Base-by-base conservation (phyloP, 805 yeast genomes). In the Metschnikowia bowlesiae region DNA sequence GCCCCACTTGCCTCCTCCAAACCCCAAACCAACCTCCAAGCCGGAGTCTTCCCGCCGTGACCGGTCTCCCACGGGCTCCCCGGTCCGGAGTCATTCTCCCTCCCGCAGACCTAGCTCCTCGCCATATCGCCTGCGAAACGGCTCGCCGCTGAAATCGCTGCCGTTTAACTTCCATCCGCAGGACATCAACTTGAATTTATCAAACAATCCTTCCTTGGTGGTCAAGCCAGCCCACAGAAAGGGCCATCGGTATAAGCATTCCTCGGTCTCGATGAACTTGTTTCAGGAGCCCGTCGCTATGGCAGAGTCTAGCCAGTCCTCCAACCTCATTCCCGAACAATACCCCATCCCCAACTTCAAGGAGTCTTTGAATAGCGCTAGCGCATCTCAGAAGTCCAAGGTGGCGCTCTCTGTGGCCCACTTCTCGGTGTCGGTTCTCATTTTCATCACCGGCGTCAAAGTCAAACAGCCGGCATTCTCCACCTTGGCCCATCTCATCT, bases 241-340 rank as follows among this genome's bases (percentile, higher is more conserved):
- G 58, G 99, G 99, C 6, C 99, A 92, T 67, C 80, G 92, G 58
- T 92, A 92, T 65, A 92, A 92, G 65, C 98, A 92, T 67, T 90
- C 97, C 2, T 90, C 97, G 8, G 96, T 92, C 6, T 89, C 96
- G 5, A 87, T 92, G 94, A 91, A 92, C 66, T 79, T 92, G 64
- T 92, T 94, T 65, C 96, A 89, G 66, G 97, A 92, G 62, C 96
- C 97, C 1, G 86, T 90, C 13, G 72, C 73, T 2, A 60, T 66
- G 3, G 59, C 61, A 14, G 55, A 55, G 38, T 50, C 54, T 16
- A 81, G 75, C 38, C 75, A 84, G 35, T 83, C 86, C 4, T 86
- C 90, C 0, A 68, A 74, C 34, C 74, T 81, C 39, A 70, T 83
- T 14, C 88, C 90, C 0, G 79, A 78, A 34, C 78, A 78, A 59